A percentile compares a stretch with the other conserved stretches of the same genome.
These are phyloP conservation scores for Sclerotinia minor DNA, from an alignment of 2,329 filamentous ascomycete genomes.

Conservation along the genomic window DNA sequence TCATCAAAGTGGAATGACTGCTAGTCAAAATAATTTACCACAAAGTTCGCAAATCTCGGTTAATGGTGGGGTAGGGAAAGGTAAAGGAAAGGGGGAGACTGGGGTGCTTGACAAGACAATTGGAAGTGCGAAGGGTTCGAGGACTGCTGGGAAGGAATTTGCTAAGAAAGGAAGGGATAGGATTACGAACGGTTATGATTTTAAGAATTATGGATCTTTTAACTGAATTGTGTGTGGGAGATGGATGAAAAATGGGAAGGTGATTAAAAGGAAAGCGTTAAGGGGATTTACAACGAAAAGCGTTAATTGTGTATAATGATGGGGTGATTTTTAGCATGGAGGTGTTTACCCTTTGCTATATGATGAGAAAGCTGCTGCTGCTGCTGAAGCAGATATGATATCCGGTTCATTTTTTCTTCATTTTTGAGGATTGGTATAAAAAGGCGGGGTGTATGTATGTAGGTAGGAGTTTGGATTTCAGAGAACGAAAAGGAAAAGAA, in stretches of 20 bases:
- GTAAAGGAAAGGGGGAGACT: not conserved
- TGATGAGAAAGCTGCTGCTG: not conserved
- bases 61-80: slow-evolving; percentile 6
- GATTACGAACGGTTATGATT: slow-evolving; percentile 24
- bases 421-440: not conserved
- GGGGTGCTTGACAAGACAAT: not conserved
- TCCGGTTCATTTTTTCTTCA: slow-evolving; percentile 5
- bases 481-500: not conserved
- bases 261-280: not conserved
- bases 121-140: slow-evolving; percentile 16
- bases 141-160: slow-evolving; percentile 24
- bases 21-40: not conserved
- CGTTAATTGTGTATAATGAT: slow-evolving; percentile 11
- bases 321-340: not conserved
- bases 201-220: slow-evolving; percentile 18
- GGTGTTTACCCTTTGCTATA: not conserved
- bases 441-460: too few species aligned
- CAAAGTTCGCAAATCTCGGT: slow-evolving; percentile 5
- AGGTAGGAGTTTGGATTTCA: not conserved
- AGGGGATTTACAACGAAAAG: not conserved
- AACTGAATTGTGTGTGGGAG: not conserved
- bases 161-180: slow-evolving; percentile 14
- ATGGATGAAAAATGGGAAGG: not conserved
- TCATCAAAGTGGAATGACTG: not conserved
- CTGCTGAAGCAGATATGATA: slow-evolving; percentile 8